phyloP scores from a whole-genome alignment of 2,329 filamentous ascomycete genomes.

The Aspergillus calidoustus region DNA sequence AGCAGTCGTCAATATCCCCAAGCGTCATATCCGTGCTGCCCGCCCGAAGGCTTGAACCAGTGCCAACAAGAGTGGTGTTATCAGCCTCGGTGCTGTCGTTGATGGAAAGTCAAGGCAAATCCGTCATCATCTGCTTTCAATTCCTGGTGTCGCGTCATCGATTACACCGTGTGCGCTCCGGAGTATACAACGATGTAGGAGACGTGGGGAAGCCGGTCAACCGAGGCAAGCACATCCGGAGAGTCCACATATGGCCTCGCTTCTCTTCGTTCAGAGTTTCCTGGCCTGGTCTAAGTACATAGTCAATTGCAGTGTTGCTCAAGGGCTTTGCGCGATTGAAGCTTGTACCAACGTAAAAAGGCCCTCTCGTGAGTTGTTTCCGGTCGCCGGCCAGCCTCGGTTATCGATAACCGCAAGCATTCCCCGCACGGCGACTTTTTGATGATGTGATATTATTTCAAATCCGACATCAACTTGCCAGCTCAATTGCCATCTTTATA shows the following conservation, averaged over 20 bases:
- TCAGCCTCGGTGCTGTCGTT: slow-evolving; percentile 1
- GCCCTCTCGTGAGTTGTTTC: not conserved
- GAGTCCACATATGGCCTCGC: not conserved
- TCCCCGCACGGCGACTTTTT: slow-evolving; percentile 15
- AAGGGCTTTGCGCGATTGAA: not conserved
- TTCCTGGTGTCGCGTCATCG: not conserved
- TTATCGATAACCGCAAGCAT: slow-evolving; percentile 16
- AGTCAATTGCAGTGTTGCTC: not conserved
- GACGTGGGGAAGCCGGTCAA: not conserved
- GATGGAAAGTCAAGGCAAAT: not conserved
- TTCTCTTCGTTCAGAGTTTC: not conserved
- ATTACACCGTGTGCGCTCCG: not conserved
- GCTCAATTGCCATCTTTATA: not conserved
- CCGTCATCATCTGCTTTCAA: not conserved
- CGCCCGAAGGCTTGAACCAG: not conserved
- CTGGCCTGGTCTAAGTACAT: not conserved
- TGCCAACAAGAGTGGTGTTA: not conserved
- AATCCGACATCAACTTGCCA: not conserved
- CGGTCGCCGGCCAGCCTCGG: slow-evolving; percentile 14
- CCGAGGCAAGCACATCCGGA: not conserved
- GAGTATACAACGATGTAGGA: not conserved
- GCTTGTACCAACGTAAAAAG: not conserved
- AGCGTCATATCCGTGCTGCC: not conserved
- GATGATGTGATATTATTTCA: slow-evolving; percentile 12
- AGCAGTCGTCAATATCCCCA: not conserved